Conservation (phyloP, 83 land plant genomes). For the Picea abies region DNA sequence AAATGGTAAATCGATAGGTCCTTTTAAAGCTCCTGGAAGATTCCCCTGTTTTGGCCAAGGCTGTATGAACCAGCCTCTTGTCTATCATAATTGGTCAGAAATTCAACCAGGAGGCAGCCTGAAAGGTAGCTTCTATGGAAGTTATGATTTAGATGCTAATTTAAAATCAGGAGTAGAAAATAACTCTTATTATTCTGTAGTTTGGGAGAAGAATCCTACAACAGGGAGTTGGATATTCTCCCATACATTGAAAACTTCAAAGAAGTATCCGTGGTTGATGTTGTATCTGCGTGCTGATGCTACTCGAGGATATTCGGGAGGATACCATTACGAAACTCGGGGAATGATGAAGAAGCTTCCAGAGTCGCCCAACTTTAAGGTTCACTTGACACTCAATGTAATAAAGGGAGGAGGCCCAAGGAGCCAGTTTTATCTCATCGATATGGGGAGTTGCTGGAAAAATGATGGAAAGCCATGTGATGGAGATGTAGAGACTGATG, state of each 20-base stretch:
- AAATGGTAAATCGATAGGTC: conserved; percentile 33
- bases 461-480: conserved; percentile 73
- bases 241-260: conserved; percentile 66
- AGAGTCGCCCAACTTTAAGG: conserved; percentile 81
- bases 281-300: conserved; percentile 90
- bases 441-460: conserved; percentile 92
- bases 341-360: conserved; percentile 85
- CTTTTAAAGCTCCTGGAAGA: conserved; percentile 27
- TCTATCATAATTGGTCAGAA: conserved; percentile 51
- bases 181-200: conserved; percentile 64
- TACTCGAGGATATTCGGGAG: conserved; percentile 80
- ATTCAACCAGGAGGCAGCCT: conserved; percentile 16
- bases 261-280: conserved; percentile 92
- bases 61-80: conserved; percentile 87
- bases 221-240: conserved; percentile 72
- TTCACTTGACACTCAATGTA: conserved; percentile 49
- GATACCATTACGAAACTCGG: conserved; percentile 81
- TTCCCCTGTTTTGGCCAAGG: conserved; percentile 90
- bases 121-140: conserved; percentile 69
- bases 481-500: conserved; percentile 70
- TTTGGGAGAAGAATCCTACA: conserved; percentile 70
- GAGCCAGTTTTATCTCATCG: conserved; percentile 83
- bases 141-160: conserved; percentile 58
- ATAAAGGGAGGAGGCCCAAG: conserved; percentile 69
- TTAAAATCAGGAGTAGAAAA: conserved; percentile 16